Percentiles rank a stretch among this genome's conserved stretches.
Evolutionary conservation across 805 yeast species (phyloP).

Genomic region (Kockiozyma suomiensis): DNA sequence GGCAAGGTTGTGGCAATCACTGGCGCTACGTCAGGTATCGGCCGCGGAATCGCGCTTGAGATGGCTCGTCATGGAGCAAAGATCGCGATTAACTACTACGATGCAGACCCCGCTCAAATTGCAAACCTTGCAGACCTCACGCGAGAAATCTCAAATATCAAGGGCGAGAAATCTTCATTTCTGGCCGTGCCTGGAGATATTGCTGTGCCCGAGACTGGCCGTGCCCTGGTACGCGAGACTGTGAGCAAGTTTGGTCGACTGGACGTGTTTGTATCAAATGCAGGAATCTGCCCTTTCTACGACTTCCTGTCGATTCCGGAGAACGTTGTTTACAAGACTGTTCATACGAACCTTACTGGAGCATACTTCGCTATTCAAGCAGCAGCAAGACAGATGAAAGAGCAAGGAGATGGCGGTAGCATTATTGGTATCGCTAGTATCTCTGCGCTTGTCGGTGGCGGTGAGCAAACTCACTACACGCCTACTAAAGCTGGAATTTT

Average conservation of each 20-base stretch:
- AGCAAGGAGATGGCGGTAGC: constrained; percentile 53
- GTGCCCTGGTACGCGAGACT: constrained; percentile 36
- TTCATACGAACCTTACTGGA: constrained; percentile 50
- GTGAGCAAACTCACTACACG: constrained; percentile 51
- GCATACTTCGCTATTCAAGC: constrained; percentile 52
- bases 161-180: constrained; percentile 30
- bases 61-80: constrained; percentile 82
- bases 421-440: constrained; percentile 51
- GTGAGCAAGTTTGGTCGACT: constrained; percentile 48
- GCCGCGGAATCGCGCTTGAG: constrained; percentile 72
- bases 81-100: constrained; percentile 73
- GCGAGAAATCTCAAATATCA: constrained; percentile 37
- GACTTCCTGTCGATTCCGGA: constrained; percentile 49
- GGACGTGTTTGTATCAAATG: constrained; percentile 50
- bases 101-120: constrained; percentile 54
- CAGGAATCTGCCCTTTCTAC: constrained; percentile 51
- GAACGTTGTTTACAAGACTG: constrained; percentile 44
- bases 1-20: constrained; percentile 72
- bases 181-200: constrained; percentile 52
- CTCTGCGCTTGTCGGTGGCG: constrained; percentile 53
- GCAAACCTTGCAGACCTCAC: constrained; percentile 65
- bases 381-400: constrained; percentile 50
- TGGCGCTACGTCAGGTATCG: constrained; percentile 83
- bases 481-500: constrained; percentile 53
- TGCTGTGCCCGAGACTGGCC: constrained; percentile 46